Evolutionary conservation across 2,329 filamentous ascomycete species (phyloP), one percentile per base, ranked within the genome.

Genomic region (Annulohypoxylon truncatum): DNA sequence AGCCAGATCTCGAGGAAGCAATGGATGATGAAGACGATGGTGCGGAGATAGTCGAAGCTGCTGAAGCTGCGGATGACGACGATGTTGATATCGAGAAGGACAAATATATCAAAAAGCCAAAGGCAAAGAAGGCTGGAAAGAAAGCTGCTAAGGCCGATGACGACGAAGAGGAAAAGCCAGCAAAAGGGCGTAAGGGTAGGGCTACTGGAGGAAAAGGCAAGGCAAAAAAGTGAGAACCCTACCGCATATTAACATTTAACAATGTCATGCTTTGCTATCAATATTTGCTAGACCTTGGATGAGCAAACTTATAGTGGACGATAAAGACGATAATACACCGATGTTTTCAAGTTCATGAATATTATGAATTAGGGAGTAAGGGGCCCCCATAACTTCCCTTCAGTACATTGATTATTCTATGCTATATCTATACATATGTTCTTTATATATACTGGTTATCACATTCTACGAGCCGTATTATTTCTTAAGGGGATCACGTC

Each of bases 81-180:
- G 92, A 94, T 56, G 82, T 89, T n/a, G 82, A 90, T 33, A 78
- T 98, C 54, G 93, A 91, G 75, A 97, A 95, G 77, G 96, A 99
- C 80, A 98, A 97, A 79, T 97, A 97, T 75, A 94, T 98, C 77
- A 97, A 96, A 79, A 87, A 91, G 76, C 93, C 95, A 10, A 97
- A 97, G 84, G 89, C 87, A 52, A 88, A 88, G 75, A 87, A 88
- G 76, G 82, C 82, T 1, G 72, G 75, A 38, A 79, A 80, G 70
- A 82, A 81, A 68, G 61, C 71, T 4, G 59, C 73, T 54, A 77
- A 61, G 67, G 79, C 66, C 46, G 84, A 83, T 29, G 79, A 77
- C 44, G 83, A 82, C 15, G 84, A 83, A 18, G 84, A 82, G 9
- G 82, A 82, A 15, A 83, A 81, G 50, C 86, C 85, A 51, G 59